Evolutionary conservation across 805 yeast species (phyloP).

Genomic region (Wickerhamomyces kurtzmanii): DNA sequence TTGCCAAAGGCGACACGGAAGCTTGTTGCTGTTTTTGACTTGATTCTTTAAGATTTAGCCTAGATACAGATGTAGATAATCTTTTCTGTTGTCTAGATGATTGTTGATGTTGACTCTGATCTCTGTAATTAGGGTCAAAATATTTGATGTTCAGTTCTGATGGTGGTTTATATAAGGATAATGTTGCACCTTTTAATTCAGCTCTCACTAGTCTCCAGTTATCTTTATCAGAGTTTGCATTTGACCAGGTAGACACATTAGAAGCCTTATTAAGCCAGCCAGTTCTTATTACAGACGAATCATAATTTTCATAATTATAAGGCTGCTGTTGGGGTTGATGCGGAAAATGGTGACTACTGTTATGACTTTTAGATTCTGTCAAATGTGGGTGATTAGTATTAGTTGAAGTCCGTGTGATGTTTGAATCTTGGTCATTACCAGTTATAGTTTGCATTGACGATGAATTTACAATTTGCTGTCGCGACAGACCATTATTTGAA

Average conservation of each 20-base stretch:
- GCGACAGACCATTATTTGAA: too few relatives aligned
- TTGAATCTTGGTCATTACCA: too few relatives aligned
- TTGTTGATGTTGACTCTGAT: slow-evolving; percentile 1
- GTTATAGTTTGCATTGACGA: too few relatives aligned
- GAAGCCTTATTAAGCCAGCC: slow-evolving; percentile 54
- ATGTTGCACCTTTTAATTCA: slow-evolving; percentile 58
- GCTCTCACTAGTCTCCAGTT: slow-evolving; percentile 43
- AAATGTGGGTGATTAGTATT: neutral
- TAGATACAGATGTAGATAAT: slow-evolving; percentile 13
- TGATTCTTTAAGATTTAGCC: slow-evolving; percentile 8
- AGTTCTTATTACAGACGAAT: slow-evolving; percentile 30
- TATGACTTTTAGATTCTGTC: neutral
- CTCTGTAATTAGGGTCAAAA: slow-evolving; percentile 22
- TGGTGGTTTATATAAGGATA: slow-evolving; percentile 53
- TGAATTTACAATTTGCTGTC: too few relatives aligned
- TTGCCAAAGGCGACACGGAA: slow-evolving; percentile 6
- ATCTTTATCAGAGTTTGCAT: slow-evolving; percentile 11
- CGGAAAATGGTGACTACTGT: too few relatives aligned
- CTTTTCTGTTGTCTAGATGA: slow-evolving; percentile 16
- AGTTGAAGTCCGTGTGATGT: neutral
- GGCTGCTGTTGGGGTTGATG: too few relatives aligned
- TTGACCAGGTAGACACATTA: slow-evolving; percentile 16
- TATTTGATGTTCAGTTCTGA: slow-evolving; percentile 32
- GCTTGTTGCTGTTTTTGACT: slow-evolving; percentile 2
- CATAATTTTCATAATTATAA: slow-evolving; percentile 23